Base-by-base conservation (phyloP, 495 filamentous ascomycete genomes). In the Penicillium lagena region DNA sequence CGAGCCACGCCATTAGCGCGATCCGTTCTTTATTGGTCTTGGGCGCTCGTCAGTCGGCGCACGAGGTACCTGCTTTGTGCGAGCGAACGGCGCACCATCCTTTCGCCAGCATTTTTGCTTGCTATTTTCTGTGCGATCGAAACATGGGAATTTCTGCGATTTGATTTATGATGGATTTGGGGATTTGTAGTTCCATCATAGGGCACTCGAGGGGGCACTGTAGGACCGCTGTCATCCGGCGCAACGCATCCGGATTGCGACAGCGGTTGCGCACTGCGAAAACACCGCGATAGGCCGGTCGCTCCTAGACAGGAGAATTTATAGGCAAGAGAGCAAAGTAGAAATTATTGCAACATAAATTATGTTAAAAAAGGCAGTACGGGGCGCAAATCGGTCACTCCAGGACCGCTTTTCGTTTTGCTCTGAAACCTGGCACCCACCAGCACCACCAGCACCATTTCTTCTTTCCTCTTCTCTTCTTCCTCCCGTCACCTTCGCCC, bases 401-500 rank as follows among this genome's bases (percentile, higher is more conserved):
- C 22, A 22, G 4, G 54, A 46, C 58, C 55, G 58, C 54, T 60
- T 65, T 67, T 68, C 64, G 64, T 60, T 63, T 65, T 58, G 62
- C 55, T 63, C 68, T 65, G 68, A 71, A 71, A 65, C 59, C 58
- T 63, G 64, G 59, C 65, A 65, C 63, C 38, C 59, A 66, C 58
- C 57, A 46, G 59, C 56, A 53, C 51, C 54, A 49, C 61, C 56
- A 22, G 22, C 22, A 22, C 22, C 22, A 22, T 22, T 22, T 22
- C 22, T 22, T 22, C 22, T 22, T 22, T 22, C 22, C 22, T 3
- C 22, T 22, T 4, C 22, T 22, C 46, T 56, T 50, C 59, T 45
- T 47, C 49, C 39, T 32, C 28, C 34, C 44, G 38, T 46, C 46
- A 48, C 45, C 47, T 33, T 31, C 30, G 17, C 37, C 43, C 39